These are phyloP conservation scores for Arachnomyces sp. DNA, from an alignment of 2,329 filamentous ascomycete species.

Conservation along the genomic window DNA sequence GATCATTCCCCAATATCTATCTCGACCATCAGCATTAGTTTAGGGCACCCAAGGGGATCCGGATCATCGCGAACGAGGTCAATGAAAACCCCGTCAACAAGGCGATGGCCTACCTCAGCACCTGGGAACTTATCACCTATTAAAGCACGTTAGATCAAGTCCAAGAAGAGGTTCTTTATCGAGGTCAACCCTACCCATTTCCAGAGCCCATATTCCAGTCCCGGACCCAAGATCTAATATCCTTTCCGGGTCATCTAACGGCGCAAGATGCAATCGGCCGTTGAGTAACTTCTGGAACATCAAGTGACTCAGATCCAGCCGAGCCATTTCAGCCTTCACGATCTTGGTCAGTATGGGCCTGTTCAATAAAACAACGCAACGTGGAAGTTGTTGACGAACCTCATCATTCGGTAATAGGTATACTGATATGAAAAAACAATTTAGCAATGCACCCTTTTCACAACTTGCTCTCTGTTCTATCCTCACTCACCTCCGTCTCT, in stretches of 20 bases:
- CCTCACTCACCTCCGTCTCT: too few species aligned
- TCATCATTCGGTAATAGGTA: slow-evolving; percentile 34
- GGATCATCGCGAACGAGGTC: not conserved
- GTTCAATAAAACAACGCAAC: not conserved
- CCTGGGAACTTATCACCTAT: slow-evolving; percentile 10
- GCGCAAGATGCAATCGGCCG: slow-evolving; percentile 28
- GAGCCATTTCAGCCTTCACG: slow-evolving; percentile 26
- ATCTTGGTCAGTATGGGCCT: not conserved
- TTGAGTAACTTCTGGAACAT: slow-evolving; percentile 20
- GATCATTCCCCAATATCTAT: slow-evolving; percentile 12
- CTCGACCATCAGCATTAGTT: not conserved
- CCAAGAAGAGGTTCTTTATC: slow-evolving; percentile 6
- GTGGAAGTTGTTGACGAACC: not conserved
- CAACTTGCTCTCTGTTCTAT: slow-evolving; percentile 8
- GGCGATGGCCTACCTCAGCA: slow-evolving; percentile 9
- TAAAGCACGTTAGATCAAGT: not conserved
- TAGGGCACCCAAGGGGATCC: too few species aligned
- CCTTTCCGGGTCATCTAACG: slow-evolving; percentile 17
- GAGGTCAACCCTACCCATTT: slow-evolving; percentile 20
- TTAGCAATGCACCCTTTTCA: slow-evolving; percentile 7
- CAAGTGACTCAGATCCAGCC: slow-evolving; percentile 35
- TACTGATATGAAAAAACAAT: not conserved
- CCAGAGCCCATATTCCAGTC: slow-evolving; percentile 27
- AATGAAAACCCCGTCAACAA: slow-evolving; percentile 15
- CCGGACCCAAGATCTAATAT: slow-evolving; percentile 30